These are phyloP conservation scores for Talaromyces amestolkiae DNA, from an alignment of 2,329 filamentous ascomycete genomes.

Conservation along the genomic window DNA sequence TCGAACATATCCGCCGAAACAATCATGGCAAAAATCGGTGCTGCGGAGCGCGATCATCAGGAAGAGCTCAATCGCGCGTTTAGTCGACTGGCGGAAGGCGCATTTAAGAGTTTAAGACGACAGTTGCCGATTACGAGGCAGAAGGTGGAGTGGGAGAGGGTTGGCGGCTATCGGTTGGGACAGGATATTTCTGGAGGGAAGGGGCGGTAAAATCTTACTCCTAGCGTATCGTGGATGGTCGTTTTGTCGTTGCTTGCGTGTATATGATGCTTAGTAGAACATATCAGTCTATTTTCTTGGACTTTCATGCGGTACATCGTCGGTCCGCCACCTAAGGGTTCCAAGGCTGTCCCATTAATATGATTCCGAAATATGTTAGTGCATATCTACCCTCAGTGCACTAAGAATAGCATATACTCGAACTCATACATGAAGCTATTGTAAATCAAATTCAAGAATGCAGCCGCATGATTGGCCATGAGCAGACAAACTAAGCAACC, in stretches of 20 bases:
- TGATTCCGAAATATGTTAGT: not conserved
- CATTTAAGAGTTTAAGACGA: slow-evolving; percentile 88
- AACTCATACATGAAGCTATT: not conserved
- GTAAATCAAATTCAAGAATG: not conserved
- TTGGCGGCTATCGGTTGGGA: slow-evolving; percentile 83
- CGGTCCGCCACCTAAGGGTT: not conserved
- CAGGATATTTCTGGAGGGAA: slow-evolving; percentile 74
- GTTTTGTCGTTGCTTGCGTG: not conserved
- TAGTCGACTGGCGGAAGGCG: slow-evolving; percentile 81
- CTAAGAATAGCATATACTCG: too few species aligned
- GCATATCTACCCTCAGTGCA: too few species aligned
- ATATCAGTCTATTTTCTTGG: not conserved
- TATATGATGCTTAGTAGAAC: slow-evolving; percentile 8
- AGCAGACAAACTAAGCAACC: not conserved
- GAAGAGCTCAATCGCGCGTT: slow-evolving; percentile 94
- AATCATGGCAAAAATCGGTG: slow-evolving; percentile 74
- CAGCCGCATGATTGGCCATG: not conserved
- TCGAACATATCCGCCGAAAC: slow-evolving; percentile 64
- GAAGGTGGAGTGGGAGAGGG: slow-evolving; percentile 99
- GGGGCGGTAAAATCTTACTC: slow-evolving; percentile 24
- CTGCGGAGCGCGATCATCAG: slow-evolving; percentile 86
- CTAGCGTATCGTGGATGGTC: not conserved
- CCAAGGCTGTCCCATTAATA: not conserved
- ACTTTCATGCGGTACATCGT: not conserved
- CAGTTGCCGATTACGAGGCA: slow-evolving; percentile 95